Evolutionary conservation across 305 asterid genomes (phyloP).

Genomic region (Andrographis paniculata): DNA sequence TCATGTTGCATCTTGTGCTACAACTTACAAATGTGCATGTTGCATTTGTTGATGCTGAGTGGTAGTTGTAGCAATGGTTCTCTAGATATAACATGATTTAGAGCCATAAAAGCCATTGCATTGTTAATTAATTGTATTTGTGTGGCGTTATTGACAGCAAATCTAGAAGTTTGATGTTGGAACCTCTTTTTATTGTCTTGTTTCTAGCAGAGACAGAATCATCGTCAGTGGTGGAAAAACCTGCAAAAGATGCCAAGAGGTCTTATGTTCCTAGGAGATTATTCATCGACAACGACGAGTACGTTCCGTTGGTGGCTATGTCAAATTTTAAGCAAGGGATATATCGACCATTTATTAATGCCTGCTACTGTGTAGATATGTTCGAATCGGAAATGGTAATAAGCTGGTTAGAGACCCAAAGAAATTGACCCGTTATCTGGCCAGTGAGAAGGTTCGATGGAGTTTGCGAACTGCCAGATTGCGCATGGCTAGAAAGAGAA

Average conservation of each 20-base stretch:
- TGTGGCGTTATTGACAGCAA: too few relatives aligned
- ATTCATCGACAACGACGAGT: conserved; percentile 81
- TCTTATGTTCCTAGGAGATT: conserved; percentile 74
- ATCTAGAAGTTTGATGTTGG: conserved; percentile 12
- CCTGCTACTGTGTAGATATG: conserved; percentile 51
- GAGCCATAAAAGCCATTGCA: too few relatives aligned
- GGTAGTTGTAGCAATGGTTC: too few relatives aligned
- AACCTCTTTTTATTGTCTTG: conserved; percentile 15
- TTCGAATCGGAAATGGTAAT: conserved; percentile 88
- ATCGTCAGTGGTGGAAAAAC: conserved; percentile 25
- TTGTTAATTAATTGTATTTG: too few relatives aligned
- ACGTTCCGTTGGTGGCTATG: conserved; percentile 30
- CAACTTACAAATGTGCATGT: too few relatives aligned
- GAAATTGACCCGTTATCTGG: conserved; percentile 75
- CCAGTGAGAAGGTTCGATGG: conserved; percentile 94
- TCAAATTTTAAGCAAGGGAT: neutral
- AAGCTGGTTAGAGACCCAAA: conserved; percentile 94
- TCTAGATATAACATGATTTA: too few relatives aligned
- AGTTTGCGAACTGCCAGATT: conserved; percentile 92
- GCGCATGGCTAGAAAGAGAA: conserved; percentile 79
- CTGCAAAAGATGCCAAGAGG: conserved; percentile 41
- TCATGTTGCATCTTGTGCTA: neutral
- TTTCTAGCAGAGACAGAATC: conserved; percentile 52
- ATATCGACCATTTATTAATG: neutral
- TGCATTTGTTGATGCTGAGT: too few relatives aligned